Evolutionary conservation across 2,329 filamentous ascomycete genomes (phyloP), one percentile per base, ranked within the genome.

Genomic region (Ambrosiella cleistominuta): DNA sequence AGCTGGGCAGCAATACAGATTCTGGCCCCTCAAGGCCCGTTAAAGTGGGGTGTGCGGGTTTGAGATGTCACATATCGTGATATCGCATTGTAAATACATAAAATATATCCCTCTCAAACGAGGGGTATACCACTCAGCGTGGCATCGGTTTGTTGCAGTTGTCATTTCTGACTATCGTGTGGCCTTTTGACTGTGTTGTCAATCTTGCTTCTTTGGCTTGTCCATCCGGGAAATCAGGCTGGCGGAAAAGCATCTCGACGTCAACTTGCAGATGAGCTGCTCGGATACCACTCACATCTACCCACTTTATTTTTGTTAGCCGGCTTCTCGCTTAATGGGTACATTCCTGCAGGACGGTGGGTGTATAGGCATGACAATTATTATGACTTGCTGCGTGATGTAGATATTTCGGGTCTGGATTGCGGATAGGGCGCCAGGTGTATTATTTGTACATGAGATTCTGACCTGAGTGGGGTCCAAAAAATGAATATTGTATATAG

Each of bases 1-100:
- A 35, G 35, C 47, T 51, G 19, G 47, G 47, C 47, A 51, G 47
- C 19, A 51, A 51, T 51, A 51, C 47, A 51, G 47, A 36, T 51
- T 51, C 15, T 35, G 8, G 47, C 17, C 15, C 17, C 47, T 42
- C 47, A 36, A n/a, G 12, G 47, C 47, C 47, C 19, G 17, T 19
- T 51, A 27, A 35, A 27, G 19, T 11, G 9, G n/a, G 47, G 35
- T 11, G 17, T 35, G 27, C 9, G 27, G 13, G 37, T 51, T 15
- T 51, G 47, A 51, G 47, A 8, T n/a, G 37, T 51, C 19, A 51
- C 27, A 27, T 27, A 27, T 27, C 27, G 27, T 27, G 27, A 27
- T 27, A 27, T 27, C 27, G 2, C 27, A 27, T 27, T 27, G 27
- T 27, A 27, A 27, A 27, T 27, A 27, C 27, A 27, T 27, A 51